Evolutionary conservation across 2,329 filamentous ascomycete species (phyloP).

Genomic region (Claviceps sp.): DNA sequence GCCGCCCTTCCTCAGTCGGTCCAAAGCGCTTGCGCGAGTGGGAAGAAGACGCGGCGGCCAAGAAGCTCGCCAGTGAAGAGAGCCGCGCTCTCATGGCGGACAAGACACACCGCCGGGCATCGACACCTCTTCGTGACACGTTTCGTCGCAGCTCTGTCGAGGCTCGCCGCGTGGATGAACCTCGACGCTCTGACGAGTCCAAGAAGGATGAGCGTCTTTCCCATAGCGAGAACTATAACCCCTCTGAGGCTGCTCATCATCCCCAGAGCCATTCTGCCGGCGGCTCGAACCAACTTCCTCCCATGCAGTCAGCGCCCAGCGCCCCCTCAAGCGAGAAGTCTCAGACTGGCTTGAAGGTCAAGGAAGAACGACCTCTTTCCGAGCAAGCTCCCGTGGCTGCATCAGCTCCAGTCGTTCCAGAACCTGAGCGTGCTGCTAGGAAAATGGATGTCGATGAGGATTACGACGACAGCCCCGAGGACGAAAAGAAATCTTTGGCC

Average conservation of each 20-base stretch:
- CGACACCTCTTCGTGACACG: constrained; percentile 55
- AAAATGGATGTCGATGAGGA: constrained; percentile 98
- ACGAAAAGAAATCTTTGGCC: constrained; percentile 51
- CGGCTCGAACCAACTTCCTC: constrained; percentile 40
- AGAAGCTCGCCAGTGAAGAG: constrained; percentile 85
- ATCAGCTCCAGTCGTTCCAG: constrained; percentile 40
- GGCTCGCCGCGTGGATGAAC: constrained; percentile 50
- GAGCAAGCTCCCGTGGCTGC: constrained; percentile 29
- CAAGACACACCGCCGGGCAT: constrained; percentile 63
- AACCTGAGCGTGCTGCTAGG: constrained; percentile 70
- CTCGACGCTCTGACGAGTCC: constrained; percentile 45
- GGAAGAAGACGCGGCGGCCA: constrained; percentile 68
- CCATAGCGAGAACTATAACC: constrained; percentile 69
- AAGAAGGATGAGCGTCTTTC: constrained; percentile 53
- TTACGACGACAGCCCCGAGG: constrained; percentile 88
- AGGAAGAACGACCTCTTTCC: constrained; percentile 45
- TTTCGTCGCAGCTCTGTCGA: constrained; percentile 72
- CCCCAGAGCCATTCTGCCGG: constrained; percentile 40
- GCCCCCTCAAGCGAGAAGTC: constrained; percentile 40
- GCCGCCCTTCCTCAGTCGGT: constrained; percentile 66
- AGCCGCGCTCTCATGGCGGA: constrained; percentile 78
- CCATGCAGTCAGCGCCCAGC: constrained; percentile 44
- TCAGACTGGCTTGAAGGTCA: constrained; percentile 22
- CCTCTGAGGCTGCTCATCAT: constrained; percentile 85
- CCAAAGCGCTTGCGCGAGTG: constrained; percentile 84